Evolutionary conservation across 208 protist species (phyloP), one percentile per base, ranked within the genome.

Genomic region (Acanthamoeba sp.): DNA sequence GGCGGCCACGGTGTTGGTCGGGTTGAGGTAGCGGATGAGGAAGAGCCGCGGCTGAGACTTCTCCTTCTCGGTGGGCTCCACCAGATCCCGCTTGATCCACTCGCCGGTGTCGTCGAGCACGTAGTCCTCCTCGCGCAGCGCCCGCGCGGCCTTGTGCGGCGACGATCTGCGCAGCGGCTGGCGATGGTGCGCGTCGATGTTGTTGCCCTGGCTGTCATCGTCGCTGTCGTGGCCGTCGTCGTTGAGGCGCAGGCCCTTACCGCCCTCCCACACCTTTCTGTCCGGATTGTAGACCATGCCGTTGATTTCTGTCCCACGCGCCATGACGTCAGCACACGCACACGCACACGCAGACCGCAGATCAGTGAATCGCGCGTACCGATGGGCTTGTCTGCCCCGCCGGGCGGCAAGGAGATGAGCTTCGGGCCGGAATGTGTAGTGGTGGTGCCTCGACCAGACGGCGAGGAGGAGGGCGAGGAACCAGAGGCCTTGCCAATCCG

Each of bases 1-100:
- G 38, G 73, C 38, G 73, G 64, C 64, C n/a, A 36, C 32, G 32
- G n/a, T 3, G 64, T 12, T 38, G 64, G 34, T 82, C 24, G 73
- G 38, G 73, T 82, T 82, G 42, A 82, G 73, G 42, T 82, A 82
- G 34, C 73, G 73, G 20, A 82, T 82, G 73, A 82, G 73, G 40
- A 50, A 82, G 38, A 82, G 73, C 20, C 73, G 34, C 42, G 73
- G 73, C 42, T 82, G 73, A 2, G 73, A 82, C 73, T 50, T 42
- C 73, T 82, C 73, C 73, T 82, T 82, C 10, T 82, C 73, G 10
- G 38, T 82, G 38, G n/a, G 34, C 36, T 82, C 73, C 12, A 50
- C 73, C 27, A 10, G 38, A 1, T 82, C 73, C 73, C 20, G 20
- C 42, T 82, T 82, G 24, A 82, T 10, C 73, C 73, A 82, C n/a